These are phyloP conservation scores for Marasmius sp. DNA, from an alignment of 1,284 basidiomycete species.

Conservation along the genomic window DNA sequence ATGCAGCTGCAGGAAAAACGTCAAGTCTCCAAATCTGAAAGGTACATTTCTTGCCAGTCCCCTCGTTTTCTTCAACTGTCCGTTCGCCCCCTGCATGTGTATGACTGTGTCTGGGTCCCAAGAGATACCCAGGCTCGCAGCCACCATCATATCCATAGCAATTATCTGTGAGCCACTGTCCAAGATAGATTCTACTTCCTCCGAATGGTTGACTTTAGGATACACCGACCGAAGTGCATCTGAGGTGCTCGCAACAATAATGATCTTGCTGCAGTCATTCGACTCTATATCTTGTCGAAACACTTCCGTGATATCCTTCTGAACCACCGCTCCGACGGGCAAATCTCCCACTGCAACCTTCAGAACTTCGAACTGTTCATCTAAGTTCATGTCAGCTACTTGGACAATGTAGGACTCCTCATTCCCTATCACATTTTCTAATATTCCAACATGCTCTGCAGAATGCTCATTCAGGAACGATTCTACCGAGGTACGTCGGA, in stretches of 20 bases:
- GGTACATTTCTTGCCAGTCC: constrained; percentile 13
- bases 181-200: not conserved
- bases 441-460: not conserved
- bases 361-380: not conserved
- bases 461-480: too few species aligned
- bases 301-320: not conserved
- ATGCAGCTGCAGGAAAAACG: constrained; percentile 13
- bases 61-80: not conserved
- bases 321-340: not conserved
- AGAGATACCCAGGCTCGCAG: not conserved
- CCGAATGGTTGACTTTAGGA: not conserved
- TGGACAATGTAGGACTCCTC: not conserved
- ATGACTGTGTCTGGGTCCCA: not conserved
- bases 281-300: not conserved
- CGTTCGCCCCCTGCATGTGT: not conserved
- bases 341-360: not conserved
- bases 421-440: not conserved
- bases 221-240: not conserved
- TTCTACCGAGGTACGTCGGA: too few species aligned
- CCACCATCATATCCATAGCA: not conserved
- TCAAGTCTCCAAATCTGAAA: constrained; percentile 10
- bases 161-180: not conserved
- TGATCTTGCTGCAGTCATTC: not conserved
- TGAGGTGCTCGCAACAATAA: not conserved
- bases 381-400: not conserved